Evolutionary conservation across 2,329 filamentous ascomycete genomes (phyloP).

Genomic region (Cladosporium colombiae): DNA sequence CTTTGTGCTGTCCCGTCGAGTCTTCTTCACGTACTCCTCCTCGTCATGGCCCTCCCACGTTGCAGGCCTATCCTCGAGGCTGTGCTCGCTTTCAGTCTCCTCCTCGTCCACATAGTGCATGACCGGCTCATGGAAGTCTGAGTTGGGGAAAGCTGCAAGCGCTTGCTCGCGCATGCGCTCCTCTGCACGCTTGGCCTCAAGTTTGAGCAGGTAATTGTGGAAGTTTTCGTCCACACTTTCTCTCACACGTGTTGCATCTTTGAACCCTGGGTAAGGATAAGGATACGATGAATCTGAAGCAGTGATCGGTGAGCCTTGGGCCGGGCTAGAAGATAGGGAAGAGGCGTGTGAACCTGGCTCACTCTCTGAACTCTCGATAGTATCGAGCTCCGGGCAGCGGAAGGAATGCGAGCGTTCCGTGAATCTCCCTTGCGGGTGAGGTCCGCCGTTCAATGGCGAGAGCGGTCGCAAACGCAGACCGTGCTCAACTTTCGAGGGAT

Average conservation of each 20-base stretch:
- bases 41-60: constrained; percentile 44
- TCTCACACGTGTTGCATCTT: constrained; percentile 56
- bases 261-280: constrained; percentile 34
- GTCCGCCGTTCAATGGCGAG: constrained; percentile 37
- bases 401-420: constrained; percentile 54
- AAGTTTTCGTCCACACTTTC: constrained; percentile 75
- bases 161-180: constrained; percentile 76
- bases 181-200: constrained; percentile 78
- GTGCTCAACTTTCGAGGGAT: constrained; percentile 13
- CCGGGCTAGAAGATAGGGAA: constrained; percentile 45
- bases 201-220: constrained; percentile 72
- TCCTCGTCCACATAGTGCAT: constrained; percentile 71
- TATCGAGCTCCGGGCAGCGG: constrained; percentile 60
- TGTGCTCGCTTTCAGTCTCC: constrained; percentile 53
- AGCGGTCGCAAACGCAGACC: constrained; percentile 28
- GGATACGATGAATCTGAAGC: constrained; percentile 49
- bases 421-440: constrained; percentile 37
- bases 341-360: constrained; percentile 44
- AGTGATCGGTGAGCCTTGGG: constrained; percentile 44
- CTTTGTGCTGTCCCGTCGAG: constrained; percentile 61
- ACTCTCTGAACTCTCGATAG: constrained; percentile 61
- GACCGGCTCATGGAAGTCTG: constrained; percentile 67
- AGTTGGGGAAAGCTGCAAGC: constrained; percentile 73
- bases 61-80: constrained; percentile 39
- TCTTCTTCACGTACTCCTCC: constrained; percentile 28